Evolutionary conservation across 768 basidiomycete species (phyloP).

Genomic region (Mycena galopus): DNA sequence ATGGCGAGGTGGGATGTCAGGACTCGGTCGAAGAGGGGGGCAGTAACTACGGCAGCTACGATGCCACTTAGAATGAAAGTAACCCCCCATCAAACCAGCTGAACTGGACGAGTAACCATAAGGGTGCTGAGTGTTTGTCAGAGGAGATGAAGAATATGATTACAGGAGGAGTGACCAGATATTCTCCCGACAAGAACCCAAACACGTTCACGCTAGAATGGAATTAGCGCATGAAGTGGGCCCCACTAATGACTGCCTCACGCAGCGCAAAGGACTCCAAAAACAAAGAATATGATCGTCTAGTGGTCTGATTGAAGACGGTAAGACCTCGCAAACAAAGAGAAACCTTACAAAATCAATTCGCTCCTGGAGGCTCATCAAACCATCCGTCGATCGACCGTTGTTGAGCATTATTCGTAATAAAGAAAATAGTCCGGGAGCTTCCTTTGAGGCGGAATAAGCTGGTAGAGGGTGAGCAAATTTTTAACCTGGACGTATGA

Average conservation of each 20-base stretch:
- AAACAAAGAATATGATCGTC: conserved; percentile 66
- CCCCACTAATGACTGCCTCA: conserved; percentile 49
- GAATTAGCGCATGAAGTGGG: background rate
- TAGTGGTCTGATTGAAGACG: background rate
- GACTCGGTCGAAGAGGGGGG: conserved; percentile 89
- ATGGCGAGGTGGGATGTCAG: conserved; percentile 79
- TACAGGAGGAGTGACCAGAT: conserved; percentile 61
- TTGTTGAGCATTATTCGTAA: conserved; percentile 63
- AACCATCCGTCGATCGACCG: conserved; percentile 54
- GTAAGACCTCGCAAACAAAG: background rate
- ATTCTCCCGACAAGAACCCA: conserved; percentile 74
- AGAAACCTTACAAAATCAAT: conserved; percentile 66
- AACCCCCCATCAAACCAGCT: conserved; percentile 74
- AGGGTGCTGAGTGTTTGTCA: conserved; percentile 64
- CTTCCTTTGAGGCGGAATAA: conserved; percentile 74
- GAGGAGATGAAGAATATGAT: background rate
- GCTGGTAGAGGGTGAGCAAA: conserved; percentile 55
- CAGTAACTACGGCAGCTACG: conserved; percentile 72
- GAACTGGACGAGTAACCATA: conserved; percentile 75
- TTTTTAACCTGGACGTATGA: conserved; percentile 4
- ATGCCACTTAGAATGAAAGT: conserved; percentile 79
- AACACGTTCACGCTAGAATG: conserved; percentile 69
- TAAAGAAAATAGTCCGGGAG: conserved; percentile 65
- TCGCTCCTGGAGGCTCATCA: conserved; percentile 76
- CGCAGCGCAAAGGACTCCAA: conserved; percentile 76